Evolutionary conservation across 306 rosid genomes (phyloP).

Genomic region (Ormosia semicastrata): DNA sequence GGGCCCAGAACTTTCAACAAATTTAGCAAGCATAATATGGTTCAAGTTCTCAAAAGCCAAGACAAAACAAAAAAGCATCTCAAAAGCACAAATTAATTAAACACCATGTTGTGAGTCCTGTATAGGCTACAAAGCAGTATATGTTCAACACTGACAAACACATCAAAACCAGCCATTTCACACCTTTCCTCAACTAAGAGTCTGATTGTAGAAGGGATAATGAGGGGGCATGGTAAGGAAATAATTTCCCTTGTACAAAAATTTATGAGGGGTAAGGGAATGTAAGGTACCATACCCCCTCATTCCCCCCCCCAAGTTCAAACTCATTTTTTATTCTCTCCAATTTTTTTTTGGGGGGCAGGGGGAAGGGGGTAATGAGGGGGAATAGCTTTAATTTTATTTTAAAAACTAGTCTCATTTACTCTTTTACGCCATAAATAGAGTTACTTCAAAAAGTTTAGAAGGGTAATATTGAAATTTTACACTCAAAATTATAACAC

Average conservation of each 20-base stretch:
- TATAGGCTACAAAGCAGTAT: background rate
- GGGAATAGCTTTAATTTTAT: background rate
- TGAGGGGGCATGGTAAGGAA: background rate
- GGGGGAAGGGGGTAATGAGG: background rate
- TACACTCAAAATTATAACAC: background rate
- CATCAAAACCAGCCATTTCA: background rate
- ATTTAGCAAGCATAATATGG: background rate
- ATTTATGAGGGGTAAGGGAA: background rate
- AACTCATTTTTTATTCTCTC: background rate
- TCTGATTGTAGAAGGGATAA: background rate
- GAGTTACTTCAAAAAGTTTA: background rate
- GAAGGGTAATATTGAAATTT: background rate
- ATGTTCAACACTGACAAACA: background rate
- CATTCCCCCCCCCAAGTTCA: no score
- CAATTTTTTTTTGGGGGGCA: background rate
- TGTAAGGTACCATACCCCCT: no score
- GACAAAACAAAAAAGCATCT: background rate
- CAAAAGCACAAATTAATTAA: background rate
- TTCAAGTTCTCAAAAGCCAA: background rate
- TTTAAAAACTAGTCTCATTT: background rate
- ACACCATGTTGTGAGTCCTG: background rate
- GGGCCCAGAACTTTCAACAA: slow-evolving; percentile 3
- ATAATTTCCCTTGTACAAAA: background rate
- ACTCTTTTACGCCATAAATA: background rate
- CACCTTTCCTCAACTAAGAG: background rate